Evolutionary conservation across 768 basidiomycete genomes (phyloP).

Genomic region (Boletus fagicola): DNA sequence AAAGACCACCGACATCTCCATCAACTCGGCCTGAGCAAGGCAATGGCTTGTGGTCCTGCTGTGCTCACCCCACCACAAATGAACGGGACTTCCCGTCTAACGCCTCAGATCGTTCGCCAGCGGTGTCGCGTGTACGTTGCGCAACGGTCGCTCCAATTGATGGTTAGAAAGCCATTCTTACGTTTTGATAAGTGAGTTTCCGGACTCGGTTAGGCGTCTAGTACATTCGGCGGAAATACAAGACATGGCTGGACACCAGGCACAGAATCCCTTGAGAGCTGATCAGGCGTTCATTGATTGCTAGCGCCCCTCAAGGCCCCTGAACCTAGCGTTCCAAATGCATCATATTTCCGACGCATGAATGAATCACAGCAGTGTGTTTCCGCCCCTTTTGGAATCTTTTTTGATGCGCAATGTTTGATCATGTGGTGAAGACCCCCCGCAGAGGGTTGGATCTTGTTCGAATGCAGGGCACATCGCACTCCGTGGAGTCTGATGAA

Average conservation of each 20-base stretch:
- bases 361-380: not conserved
- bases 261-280: not conserved
- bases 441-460: not conserved
- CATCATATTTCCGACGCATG: not conserved
- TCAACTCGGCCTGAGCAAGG: not conserved
- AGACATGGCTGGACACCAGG: not conserved
- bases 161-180: not conserved
- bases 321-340: not conserved
- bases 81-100: not conserved
- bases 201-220: not conserved
- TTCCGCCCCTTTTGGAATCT: too few species aligned
- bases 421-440: not conserved
- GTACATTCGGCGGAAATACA: not conserved
- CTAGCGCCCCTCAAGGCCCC: not conserved
- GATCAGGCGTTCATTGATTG: not conserved
- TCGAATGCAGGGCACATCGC: not conserved
- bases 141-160: not conserved
- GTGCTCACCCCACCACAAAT: not conserved
- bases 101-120: not conserved
- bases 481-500: not conserved
- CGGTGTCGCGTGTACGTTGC: not conserved
- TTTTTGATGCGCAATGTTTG: not conserved
- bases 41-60: not conserved
- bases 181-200: not conserved
- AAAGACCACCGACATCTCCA: not conserved